phyloP scores from a whole-genome alignment of 805 yeast genomes.

The Lipomyces sp. region DNA sequence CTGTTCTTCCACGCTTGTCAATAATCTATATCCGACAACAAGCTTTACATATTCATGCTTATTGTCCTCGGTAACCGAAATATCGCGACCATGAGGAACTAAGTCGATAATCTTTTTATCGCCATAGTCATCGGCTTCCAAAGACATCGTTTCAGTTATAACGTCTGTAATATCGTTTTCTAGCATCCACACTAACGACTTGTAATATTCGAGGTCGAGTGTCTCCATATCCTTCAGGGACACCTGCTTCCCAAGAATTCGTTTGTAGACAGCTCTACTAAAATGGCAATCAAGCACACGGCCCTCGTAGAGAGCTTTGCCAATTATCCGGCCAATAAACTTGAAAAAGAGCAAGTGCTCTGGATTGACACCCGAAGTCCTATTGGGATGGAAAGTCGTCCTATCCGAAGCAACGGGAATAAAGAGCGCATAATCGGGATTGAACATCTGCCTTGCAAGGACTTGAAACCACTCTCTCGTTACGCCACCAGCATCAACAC shows the following conservation, averaged over 20 bases:
- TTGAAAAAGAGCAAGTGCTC: conserved; percentile 92
- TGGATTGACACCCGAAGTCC: conserved; percentile 90
- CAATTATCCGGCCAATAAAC: conserved; percentile 91
- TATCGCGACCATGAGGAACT: conserved; percentile 77
- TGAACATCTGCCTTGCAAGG: conserved; percentile 89
- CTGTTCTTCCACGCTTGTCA: conserved; percentile 83
- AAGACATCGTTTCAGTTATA: conserved; percentile 90
- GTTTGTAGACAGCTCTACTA: conserved; percentile 91
- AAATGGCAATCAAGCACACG: conserved; percentile 91
- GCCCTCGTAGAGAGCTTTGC: conserved; percentile 88
- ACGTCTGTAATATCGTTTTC: conserved; percentile 96
- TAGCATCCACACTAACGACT: conserved; percentile 92
- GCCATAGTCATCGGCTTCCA: conserved; percentile 92
- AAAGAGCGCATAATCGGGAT: conserved; percentile 91
- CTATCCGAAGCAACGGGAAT: conserved; percentile 89
- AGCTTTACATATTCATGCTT: conserved; percentile 85
- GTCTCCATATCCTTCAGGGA: conserved; percentile 93
- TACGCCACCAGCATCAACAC: conserved; percentile 98
- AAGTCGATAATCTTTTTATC: conserved; percentile 83
- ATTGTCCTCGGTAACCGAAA: conserved; percentile 87
- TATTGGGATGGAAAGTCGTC: conserved; percentile 93
- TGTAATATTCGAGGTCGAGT: conserved; percentile 87
- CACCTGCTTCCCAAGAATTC: conserved; percentile 76
- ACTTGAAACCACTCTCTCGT: conserved; percentile 98
- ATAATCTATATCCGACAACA: conserved; percentile 85